Evolutionary conservation across 495 filamentous ascomycete species (phyloP).

Genomic region (Penicillium desertorum): DNA sequence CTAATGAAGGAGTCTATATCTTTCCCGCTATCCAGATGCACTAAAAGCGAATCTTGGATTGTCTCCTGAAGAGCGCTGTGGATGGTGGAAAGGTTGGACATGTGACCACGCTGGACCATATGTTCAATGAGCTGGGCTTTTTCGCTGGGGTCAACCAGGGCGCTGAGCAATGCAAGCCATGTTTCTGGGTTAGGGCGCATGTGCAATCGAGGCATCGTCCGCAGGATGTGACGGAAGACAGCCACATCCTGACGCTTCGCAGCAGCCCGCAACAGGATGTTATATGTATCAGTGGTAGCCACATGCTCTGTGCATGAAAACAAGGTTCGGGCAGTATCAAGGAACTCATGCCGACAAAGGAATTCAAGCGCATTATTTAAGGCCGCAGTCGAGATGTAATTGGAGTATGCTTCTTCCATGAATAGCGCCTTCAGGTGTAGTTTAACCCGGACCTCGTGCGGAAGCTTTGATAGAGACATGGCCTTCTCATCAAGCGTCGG

Average conservation of each 20-base stretch:
- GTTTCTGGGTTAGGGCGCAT: conserved; percentile 45
- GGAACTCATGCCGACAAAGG: conserved; percentile 33
- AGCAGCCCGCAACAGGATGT: conserved; percentile 41
- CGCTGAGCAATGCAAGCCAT: conserved; percentile 44
- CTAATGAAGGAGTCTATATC: conserved; percentile 38
- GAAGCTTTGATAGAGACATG: not conserved
- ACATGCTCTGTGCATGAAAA: conserved; percentile 36
- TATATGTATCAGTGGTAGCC: conserved; percentile 43
- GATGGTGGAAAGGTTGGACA: conserved; percentile 24
- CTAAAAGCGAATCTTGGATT: conserved; percentile 33
- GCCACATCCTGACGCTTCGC: conserved; percentile 38
- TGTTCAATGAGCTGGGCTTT: conserved; percentile 34
- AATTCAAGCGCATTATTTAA: conserved; percentile 43
- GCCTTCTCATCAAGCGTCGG: conserved; percentile 1
- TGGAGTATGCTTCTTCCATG: conserved; percentile 17
- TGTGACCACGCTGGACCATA: conserved; percentile 37
- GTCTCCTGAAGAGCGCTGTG: conserved; percentile 33
- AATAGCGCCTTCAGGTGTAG: conserved; percentile 30
- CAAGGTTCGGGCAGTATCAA: conserved; percentile 30
- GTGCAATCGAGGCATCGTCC: conserved; percentile 33
- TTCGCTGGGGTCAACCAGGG: conserved; percentile 31
- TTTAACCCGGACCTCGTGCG: conserved; percentile 18
- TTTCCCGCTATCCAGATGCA: conserved; percentile 37
- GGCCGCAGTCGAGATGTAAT: conserved; percentile 40
- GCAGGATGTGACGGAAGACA: conserved; percentile 33